These are phyloP conservation scores for Colletotrichum gloeosporioides DNA, from an alignment of 2,329 filamentous ascomycete genomes.

Conservation along the genomic window DNA sequence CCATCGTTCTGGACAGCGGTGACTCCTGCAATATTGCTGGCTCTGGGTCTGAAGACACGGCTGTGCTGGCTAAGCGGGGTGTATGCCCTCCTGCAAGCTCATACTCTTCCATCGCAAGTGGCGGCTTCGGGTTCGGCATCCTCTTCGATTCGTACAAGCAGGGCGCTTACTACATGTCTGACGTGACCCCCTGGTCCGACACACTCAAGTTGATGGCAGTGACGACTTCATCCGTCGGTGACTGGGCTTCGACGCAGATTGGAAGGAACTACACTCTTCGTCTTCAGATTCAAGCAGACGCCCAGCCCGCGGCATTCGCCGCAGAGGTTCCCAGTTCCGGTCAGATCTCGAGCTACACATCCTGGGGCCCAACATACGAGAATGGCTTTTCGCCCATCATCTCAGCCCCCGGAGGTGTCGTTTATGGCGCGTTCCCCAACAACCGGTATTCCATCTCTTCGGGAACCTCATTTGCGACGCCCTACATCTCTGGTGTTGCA, in stretches of 20 bases:
- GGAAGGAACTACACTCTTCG: conserved; percentile 10
- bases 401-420: conserved; percentile 23
- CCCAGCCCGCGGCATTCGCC: not conserved
- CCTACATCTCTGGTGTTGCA: conserved; percentile 26
- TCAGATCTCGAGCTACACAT: conserved; percentile 23
- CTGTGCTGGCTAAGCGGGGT: conserved; percentile 19
- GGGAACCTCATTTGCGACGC: conserved; percentile 25
- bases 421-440: conserved; percentile 24
- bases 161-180: conserved; percentile 20
- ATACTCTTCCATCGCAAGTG: not conserved
- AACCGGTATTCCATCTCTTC: conserved; percentile 22
- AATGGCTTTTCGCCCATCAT: conserved; percentile 24
- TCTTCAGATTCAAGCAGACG: conserved; percentile 16
- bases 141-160: conserved; percentile 25
- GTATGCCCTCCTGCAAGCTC: not conserved
- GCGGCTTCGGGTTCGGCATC: conserved; percentile 19
- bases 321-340: conserved; percentile 15
- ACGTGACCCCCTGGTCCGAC: not conserved
- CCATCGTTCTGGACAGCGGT: conserved; percentile 8
- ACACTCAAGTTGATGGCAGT: conserved; percentile 15
- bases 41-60: not conserved
- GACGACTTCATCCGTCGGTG: conserved; percentile 15
- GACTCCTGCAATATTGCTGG: conserved; percentile 22
- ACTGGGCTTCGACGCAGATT: conserved; percentile 14
- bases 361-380: conserved; percentile 27